phyloP scores from a whole-genome alignment of 805 yeast genomes.

The Ogataea philodendri region DNA sequence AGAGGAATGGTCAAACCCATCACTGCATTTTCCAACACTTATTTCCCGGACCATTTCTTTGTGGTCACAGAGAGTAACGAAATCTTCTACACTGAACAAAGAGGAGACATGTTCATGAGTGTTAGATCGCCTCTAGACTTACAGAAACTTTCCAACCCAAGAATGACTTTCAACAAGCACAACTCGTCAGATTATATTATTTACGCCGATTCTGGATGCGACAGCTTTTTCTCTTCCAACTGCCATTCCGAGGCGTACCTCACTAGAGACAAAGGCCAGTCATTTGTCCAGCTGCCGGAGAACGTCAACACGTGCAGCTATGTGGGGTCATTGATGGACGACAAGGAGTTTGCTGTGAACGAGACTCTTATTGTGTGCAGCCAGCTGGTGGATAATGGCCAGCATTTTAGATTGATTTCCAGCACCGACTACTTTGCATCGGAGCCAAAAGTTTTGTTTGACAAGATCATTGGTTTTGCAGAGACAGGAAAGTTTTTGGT shows the following conservation, averaged over 20 bases:
- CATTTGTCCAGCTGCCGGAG: slow-evolving; percentile 54
- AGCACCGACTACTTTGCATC: slow-evolving; percentile 52
- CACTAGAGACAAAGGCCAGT: slow-evolving; percentile 65
- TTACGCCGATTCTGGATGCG: slow-evolving; percentile 63
- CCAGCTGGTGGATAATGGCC: slow-evolving; percentile 35
- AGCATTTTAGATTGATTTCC: slow-evolving; percentile 35
- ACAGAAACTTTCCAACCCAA: slow-evolving; percentile 34
- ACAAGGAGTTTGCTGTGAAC: slow-evolving; percentile 28
- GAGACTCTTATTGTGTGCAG: slow-evolving; percentile 66
- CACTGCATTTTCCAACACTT: slow-evolving; percentile 62
- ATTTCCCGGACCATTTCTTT: slow-evolving; percentile 54
- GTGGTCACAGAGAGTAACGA: slow-evolving; percentile 47
- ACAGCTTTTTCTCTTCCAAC: slow-evolving; percentile 35
- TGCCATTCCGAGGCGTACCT: slow-evolving; percentile 62
- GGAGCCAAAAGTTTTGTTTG: slow-evolving; percentile 43
- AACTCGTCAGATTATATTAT: slow-evolving; percentile 62
- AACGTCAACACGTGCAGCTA: slow-evolving; percentile 64
- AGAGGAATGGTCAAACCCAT: slow-evolving; percentile 41
- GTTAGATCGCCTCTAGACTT: slow-evolving; percentile 53
- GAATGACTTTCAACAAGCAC: slow-evolving; percentile 61
- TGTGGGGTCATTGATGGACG: slow-evolving; percentile 52
- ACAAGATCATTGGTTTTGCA: slow-evolving; percentile 70
- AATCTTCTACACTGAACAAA: slow-evolving; percentile 61
- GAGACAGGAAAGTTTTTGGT: slow-evolving; percentile 67
- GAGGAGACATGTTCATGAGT: slow-evolving; percentile 56